Evolutionary conservation across 148 eudicot species (phyloP).

Genomic region (Camellia lanceoleosa): DNA sequence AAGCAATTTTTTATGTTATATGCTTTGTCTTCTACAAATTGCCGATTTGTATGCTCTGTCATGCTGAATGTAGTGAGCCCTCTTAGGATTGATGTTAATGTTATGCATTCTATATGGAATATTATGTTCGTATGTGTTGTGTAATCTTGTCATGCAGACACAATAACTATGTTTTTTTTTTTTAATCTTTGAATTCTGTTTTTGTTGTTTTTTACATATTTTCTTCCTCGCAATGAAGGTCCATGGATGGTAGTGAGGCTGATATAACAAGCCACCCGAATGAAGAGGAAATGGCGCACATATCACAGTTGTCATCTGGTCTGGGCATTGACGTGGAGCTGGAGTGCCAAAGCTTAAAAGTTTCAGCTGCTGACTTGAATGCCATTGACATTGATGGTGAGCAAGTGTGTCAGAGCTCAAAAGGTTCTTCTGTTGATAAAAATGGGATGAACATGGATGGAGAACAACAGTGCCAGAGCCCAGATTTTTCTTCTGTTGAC

Average conservation of each 20-base stretch:
- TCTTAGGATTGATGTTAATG: too few relatives aligned
- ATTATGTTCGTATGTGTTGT: background rate
- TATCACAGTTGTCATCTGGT: slow-evolving; percentile 10
- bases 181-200: too few relatives aligned
- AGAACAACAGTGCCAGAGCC: background rate
- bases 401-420: background rate
- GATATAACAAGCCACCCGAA: background rate
- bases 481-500: background rate
- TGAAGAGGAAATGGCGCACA: slow-evolving; percentile 15
- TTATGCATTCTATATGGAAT: background rate
- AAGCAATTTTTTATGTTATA: background rate
- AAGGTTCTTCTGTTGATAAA: slow-evolving; percentile 15
- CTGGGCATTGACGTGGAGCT: slow-evolving; percentile 12
- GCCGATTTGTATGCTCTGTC: background rate
- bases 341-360: slow-evolving; percentile 13
- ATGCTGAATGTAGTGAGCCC: background rate
- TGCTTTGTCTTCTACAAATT: background rate
- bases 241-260: slow-evolving; percentile 18
- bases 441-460: slow-evolving; percentile 6
- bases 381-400: slow-evolving; percentile 1
- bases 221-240: slow-evolving; percentile 17
- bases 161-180: background rate
- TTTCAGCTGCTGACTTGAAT: slow-evolving; percentile 6
- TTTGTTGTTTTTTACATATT: background rate
- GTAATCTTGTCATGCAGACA: background rate